Evolutionary conservation across 176 grass and related monocot species (phyloP).

Genomic region (Aegilops speltoides): DNA sequence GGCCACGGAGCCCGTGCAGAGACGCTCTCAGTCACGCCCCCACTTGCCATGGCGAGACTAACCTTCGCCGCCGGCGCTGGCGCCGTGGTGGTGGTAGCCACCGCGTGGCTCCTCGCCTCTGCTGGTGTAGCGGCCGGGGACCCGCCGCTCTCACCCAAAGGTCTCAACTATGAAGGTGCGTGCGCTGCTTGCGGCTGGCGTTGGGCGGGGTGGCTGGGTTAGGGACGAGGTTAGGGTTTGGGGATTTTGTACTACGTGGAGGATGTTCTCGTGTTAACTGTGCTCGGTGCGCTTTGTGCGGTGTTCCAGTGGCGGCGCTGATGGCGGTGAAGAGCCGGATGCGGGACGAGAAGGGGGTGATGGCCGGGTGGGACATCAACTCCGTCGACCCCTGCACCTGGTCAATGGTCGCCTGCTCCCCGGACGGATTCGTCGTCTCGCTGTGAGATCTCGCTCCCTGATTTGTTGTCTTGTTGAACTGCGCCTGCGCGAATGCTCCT

Average conservation of each 20-base stretch:
- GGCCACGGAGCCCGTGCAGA: slow-evolving; percentile 29
- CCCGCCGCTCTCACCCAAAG: slow-evolving; percentile 89
- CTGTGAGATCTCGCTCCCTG: slow-evolving; percentile 41
- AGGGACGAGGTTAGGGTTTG: background rate
- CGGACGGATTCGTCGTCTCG: slow-evolving; percentile 84
- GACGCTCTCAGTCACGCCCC: background rate
- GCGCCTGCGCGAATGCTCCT: background rate
- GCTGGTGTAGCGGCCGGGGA: slow-evolving; percentile 41
- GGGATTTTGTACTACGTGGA: background rate
- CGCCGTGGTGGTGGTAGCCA: background rate
- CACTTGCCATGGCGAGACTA: slow-evolving; percentile 23
- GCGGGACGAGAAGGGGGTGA: slow-evolving; percentile 75
- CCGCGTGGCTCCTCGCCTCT: slow-evolving; percentile 11
- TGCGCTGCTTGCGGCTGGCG: background rate
- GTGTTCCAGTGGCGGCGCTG: slow-evolving; percentile 82
- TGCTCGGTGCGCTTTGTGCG: background rate
- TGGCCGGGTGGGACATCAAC: slow-evolving; percentile 87
- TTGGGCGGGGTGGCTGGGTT: background rate
- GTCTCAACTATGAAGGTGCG: slow-evolving; percentile 93
- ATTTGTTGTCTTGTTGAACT: background rate
- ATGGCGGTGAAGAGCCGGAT: slow-evolving; percentile 92
- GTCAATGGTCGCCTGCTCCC: slow-evolving; percentile 90
- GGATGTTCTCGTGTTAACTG: background rate
- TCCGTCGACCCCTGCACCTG: slow-evolving; percentile 99
- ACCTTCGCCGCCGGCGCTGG: background rate